Evolutionary conservation across 306 rosid genomes (phyloP).

Genomic region (Ormosia semicastrata): DNA sequence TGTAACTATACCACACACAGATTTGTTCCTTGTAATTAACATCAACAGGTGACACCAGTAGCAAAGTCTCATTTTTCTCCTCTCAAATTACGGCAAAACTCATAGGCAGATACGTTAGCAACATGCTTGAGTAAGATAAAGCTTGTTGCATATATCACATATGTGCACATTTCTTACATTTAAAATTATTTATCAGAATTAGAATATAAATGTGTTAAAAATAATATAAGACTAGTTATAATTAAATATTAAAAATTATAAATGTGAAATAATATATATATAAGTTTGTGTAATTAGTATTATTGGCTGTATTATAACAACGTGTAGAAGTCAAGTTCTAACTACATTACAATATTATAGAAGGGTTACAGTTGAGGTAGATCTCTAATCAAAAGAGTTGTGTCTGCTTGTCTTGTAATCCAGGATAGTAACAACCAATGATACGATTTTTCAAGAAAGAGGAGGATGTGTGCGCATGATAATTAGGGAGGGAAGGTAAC

Average conservation of each 20-base stretch:
- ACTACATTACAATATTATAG: not conserved
- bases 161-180: too few species aligned
- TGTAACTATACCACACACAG: not conserved
- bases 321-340: not conserved
- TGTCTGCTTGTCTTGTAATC: not conserved
- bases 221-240: too few species aligned
- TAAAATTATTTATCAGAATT: too few species aligned
- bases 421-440: not conserved
- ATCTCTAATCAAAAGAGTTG: not conserved
- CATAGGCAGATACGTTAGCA: not conserved
- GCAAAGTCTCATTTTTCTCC: not conserved
- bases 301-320: too few species aligned
- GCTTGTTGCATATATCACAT: too few species aligned
- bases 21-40: not conserved
- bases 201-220: too few species aligned
- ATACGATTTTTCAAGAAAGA: not conserved
- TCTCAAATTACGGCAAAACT: not conserved
- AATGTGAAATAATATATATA: too few species aligned
- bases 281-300: too few species aligned
- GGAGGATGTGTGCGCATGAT: not conserved
- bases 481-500: not conserved
- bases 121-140: not conserved
- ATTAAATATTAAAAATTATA: too few species aligned
- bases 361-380: not conserved
- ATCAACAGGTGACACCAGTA: not conserved